Percentiles rank a stretch among this genome's conserved stretches.
phyloP scores from a whole-genome alignment of 495 filamentous ascomycete genomes.

The Bathelium albidoporum region DNA sequence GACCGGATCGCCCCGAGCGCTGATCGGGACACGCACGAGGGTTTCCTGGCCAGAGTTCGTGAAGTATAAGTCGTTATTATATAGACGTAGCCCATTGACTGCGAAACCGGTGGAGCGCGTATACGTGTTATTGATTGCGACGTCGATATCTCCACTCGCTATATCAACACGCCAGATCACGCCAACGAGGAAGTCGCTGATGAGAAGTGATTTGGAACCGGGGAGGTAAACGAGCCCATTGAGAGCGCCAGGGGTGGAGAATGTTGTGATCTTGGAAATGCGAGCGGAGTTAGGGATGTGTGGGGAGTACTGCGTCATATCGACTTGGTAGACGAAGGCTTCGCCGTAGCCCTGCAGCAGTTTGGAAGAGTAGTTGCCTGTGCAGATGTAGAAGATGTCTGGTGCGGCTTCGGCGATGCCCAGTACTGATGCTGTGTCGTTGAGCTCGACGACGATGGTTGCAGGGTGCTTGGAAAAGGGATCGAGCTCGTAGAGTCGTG shows the following conservation, averaged over 20 bases:
- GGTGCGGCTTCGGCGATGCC: conserved; percentile 10
- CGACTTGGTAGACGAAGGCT: conserved; percentile 7
- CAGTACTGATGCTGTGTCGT: conserved; percentile 3
- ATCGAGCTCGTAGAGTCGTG: conserved; percentile 10
- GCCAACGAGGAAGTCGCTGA: conserved; percentile 34
- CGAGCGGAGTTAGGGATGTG: neutral
- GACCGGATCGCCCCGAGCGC: neutral
- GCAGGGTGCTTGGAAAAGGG: conserved; percentile 6
- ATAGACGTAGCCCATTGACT: conserved; percentile 22
- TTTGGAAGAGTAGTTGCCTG: neutral
- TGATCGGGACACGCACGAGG: conserved; percentile 28
- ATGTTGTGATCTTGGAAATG: neutral
- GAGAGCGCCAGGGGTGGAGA: neutral
- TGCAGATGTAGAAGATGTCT: conserved; percentile 10
- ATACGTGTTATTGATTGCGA: conserved; percentile 30
- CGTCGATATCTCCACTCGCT: conserved; percentile 27
- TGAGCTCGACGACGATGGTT: conserved; percentile 6
- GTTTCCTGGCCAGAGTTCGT: conserved; percentile 23
- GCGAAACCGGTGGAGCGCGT: conserved; percentile 33
- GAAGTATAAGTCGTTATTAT: conserved; percentile 30
- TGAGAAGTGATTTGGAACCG: conserved; percentile 20
- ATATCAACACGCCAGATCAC: conserved; percentile 34
- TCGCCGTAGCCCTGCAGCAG: conserved; percentile 3
- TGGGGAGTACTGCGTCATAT: neutral
- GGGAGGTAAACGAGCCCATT: conserved; percentile 31